Percentiles rank a stretch among this genome's conserved stretches.
phyloP scores from a whole-genome alignment of 2,329 filamentous ascomycete genomes.

The Beauveria brongniartii region DNA sequence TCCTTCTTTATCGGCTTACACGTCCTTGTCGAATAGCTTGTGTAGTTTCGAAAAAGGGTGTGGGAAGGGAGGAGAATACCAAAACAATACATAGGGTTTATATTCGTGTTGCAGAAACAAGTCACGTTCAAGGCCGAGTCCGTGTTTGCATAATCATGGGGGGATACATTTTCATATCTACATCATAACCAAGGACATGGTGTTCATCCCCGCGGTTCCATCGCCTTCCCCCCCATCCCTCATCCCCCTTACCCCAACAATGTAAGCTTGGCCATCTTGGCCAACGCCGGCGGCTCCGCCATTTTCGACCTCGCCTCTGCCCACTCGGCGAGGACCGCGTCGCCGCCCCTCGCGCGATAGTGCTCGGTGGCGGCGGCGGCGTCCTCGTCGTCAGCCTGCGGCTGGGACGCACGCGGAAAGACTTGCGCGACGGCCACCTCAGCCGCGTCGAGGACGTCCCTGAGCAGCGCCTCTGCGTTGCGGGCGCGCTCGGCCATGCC shows the following conservation, averaged over 20 bases:
- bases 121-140: no score
- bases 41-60: no score
- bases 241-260: constrained; percentile 36
- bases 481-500: constrained; percentile 82
- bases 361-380: constrained; percentile 9
- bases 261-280: constrained; percentile 39
- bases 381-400: constrained; percentile 16
- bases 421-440: constrained; percentile 60
- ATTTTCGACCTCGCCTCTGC: constrained; percentile 37
- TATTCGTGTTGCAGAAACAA: no score
- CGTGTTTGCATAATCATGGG: background rate
- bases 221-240: no score
- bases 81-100: no score
- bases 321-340: constrained; percentile 44
- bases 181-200: background rate
- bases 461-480: constrained; percentile 65
- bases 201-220: no score
- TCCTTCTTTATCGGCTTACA: no score
- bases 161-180: background rate
- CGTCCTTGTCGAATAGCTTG: no score
- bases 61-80: no score
- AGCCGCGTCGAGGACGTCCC: constrained; percentile 67
- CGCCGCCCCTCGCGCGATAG: constrained; percentile 37
- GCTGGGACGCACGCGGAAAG: constrained; percentile 35
- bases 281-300: constrained; percentile 41